Percentiles rank a stretch among this genome's conserved stretches.
Evolutionary conservation across 1,139 yeast genomes (phyloP).

Genomic region (Candida buenavistaensis): DNA sequence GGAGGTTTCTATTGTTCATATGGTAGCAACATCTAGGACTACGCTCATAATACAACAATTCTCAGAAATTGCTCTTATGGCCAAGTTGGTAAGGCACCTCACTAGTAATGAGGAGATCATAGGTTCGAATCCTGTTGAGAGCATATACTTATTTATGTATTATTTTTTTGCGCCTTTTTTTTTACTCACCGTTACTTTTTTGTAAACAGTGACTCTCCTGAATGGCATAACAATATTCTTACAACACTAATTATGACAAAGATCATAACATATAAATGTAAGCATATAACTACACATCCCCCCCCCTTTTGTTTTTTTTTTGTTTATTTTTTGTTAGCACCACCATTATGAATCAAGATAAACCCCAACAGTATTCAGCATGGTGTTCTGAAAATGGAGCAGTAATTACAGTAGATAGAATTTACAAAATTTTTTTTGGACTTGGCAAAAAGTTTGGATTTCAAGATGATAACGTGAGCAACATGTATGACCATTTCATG

Average conservation of each 20-base stretch:
- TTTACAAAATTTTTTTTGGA: constrained; percentile 21
- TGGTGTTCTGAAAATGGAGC: constrained; percentile 42
- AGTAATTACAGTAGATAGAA: constrained; percentile 18
- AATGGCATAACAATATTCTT: not conserved
- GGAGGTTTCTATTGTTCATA: not conserved
- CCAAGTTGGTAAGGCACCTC: constrained; percentile 92
- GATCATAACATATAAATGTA: no score
- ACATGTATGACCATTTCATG: constrained; percentile 43
- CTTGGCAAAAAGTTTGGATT: constrained; percentile 30
- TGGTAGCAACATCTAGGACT: not conserved
- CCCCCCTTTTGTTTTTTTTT: not conserved
- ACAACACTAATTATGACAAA: no score
- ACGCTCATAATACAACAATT: not conserved
- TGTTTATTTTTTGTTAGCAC: not conserved
- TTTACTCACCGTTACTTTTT: no score
- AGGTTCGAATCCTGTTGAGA: constrained; percentile 84
- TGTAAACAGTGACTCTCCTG: no score
- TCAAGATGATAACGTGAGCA: constrained; percentile 35
- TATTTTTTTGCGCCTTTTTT: constrained; percentile 1
- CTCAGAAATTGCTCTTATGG: constrained; percentile 44
- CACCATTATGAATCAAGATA: constrained; percentile 3
- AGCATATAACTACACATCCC: no score
- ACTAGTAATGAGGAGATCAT: constrained; percentile 89
- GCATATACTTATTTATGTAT: constrained; percentile 39
- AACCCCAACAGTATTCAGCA: constrained; percentile 21